Percentiles rank a stretch among this genome's conserved stretches.
phyloP scores from a whole-genome alignment of 371 early-diverging fungal genomes.

The Haplosporangium sp. region DNA sequence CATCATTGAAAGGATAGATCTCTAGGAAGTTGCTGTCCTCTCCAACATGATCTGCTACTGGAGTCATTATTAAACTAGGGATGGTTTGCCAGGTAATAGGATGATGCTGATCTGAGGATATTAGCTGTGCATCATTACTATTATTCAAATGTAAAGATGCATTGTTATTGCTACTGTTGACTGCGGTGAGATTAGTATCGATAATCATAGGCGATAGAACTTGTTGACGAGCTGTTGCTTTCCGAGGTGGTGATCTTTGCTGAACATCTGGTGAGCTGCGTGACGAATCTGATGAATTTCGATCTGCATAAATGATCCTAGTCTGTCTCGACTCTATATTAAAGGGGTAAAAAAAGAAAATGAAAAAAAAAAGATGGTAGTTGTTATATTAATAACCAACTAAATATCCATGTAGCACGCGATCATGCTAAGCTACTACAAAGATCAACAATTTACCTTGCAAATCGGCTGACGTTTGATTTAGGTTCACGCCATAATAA shows the following conservation, averaged over 20 bases:
- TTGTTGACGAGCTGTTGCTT: not conserved
- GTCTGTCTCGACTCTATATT: conserved; percentile 1
- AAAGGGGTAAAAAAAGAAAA: no score
- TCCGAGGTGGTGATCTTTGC: not conserved
- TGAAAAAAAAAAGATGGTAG: not conserved
- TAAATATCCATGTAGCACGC: not conserved
- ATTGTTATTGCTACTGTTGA: not conserved
- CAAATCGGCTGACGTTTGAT: not conserved
- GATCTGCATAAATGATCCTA: conserved; percentile 10
- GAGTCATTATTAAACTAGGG: not conserved
- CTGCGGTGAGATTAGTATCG: conserved; percentile 10
- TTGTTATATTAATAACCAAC: not conserved
- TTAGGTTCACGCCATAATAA: not conserved
- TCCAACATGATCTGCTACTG: not conserved
- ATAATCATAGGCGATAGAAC: conserved; percentile 7
- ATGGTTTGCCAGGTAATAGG: not conserved
- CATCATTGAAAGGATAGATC: not conserved
- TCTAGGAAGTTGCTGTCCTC: not conserved
- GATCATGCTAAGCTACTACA: not conserved
- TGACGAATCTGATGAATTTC: conserved; percentile 1
- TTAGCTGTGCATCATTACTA: not conserved
- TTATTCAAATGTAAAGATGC: no score
- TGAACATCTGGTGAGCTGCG: not conserved
- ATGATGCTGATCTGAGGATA: not conserved
- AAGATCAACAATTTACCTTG: not conserved